phyloP scores from a whole-genome alignment of 2,329 filamentous ascomycete genomes.

The Exophiala alcalophila region DNA sequence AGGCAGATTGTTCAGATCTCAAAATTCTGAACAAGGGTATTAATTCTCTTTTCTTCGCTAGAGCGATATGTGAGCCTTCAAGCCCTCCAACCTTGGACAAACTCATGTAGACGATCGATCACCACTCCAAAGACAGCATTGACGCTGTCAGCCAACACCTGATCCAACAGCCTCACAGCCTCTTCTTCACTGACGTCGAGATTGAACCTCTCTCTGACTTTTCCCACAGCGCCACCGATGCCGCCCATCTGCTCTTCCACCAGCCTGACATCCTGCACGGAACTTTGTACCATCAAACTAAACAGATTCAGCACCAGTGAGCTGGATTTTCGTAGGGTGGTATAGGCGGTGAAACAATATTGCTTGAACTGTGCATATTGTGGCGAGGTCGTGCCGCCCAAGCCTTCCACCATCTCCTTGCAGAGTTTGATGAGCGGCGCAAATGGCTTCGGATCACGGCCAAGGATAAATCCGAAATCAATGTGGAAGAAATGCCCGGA shows the following conservation, averaged over 20 bases:
- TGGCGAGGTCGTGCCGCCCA: constrained; percentile 79
- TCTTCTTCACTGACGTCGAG: constrained; percentile 89
- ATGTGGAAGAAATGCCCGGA: constrained; percentile 96
- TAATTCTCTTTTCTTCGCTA: too few relatives aligned
- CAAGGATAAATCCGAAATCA: constrained; percentile 97
- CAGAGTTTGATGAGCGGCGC: constrained; percentile 95
- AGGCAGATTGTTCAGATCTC: too few relatives aligned
- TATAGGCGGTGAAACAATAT: constrained; percentile 94
- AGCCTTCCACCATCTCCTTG: constrained; percentile 97
- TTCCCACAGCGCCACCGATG: constrained; percentile 65
- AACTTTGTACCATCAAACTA: constrained; percentile 94
- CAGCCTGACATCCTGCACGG: constrained; percentile 90
- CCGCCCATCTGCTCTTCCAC: constrained; percentile 71
- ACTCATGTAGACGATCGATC: constrained; percentile 90
- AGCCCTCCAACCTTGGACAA: constrained; percentile 87
- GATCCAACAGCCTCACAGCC: constrained; percentile 80
- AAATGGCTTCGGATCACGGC: constrained; percentile 94
- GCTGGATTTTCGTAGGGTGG: constrained; percentile 80
- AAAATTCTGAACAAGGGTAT: too few relatives aligned
- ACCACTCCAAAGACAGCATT: constrained; percentile 88
- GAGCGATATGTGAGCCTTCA: constrained; percentile 36
- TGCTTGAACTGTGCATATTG: constrained; percentile 89
- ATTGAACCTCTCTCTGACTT: constrained; percentile 92
- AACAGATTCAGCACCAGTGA: constrained; percentile 94
- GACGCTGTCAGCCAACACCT: constrained; percentile 84